These are phyloP conservation scores for Sporisorium iseilematis-ciliati DNA, from an alignment of 1,284 basidiomycete genomes.

Conservation along the genomic window DNA sequence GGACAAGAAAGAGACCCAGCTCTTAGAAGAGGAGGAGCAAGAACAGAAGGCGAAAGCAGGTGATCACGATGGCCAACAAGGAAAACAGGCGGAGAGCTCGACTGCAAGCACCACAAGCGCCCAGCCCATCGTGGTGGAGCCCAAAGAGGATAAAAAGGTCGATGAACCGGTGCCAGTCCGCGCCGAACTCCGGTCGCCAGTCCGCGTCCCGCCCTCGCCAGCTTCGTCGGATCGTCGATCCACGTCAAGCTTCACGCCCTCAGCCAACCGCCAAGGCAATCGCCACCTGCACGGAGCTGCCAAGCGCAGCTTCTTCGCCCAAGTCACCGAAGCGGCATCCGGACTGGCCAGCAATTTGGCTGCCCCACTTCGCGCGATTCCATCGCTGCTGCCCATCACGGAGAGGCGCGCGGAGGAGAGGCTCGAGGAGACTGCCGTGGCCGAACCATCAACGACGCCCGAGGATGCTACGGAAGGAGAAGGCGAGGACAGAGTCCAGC, in stretches of 20 bases:
- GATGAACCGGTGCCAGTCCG: neutral
- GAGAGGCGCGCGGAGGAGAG: conserved; percentile 30
- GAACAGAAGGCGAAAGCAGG: no score
- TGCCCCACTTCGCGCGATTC: conserved; percentile 34
- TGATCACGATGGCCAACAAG: neutral
- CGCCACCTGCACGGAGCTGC: conserved; percentile 43
- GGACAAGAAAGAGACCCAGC: neutral
- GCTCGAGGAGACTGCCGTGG: conserved; percentile 1
- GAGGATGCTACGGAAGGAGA: conserved; percentile 1
- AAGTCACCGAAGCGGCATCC: conserved; percentile 35
- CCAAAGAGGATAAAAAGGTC: neutral
- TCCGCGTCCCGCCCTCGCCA: conserved; percentile 42
- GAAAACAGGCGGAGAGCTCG: neutral
- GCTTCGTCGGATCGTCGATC: conserved; percentile 45
- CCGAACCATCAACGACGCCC: neutral
- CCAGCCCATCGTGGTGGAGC: neutral
- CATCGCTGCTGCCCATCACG: conserved; percentile 36
- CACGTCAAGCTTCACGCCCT: conserved; percentile 43
- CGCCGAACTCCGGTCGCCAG: conserved; percentile 6
- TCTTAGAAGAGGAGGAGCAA: neutral
- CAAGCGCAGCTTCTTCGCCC: conserved; percentile 32
- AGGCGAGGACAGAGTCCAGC: neutral
- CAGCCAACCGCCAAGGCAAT: conserved; percentile 42
- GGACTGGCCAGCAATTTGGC: conserved; percentile 36
- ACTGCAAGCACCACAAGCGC: neutral